Conservation (phyloP, 2,329 filamentous ascomycete species). For the Dendryphion nanum region DNA sequence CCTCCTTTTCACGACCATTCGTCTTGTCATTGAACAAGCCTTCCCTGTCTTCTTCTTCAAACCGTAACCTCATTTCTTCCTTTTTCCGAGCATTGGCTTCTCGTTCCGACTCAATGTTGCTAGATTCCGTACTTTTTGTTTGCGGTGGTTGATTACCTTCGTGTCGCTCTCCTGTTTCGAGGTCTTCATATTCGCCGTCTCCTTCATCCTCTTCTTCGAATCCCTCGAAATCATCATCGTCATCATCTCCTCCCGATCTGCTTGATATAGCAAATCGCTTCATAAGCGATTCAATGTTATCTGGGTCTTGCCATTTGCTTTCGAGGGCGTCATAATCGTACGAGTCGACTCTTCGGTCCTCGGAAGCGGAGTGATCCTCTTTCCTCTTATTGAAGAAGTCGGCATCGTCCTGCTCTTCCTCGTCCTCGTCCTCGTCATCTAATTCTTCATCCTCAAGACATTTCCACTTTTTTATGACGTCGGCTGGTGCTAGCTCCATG, state of each 20-base stretch:
- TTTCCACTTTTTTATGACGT: slow-evolving; percentile 78
- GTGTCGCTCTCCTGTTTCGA: slow-evolving; percentile 72
- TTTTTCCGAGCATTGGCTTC: slow-evolving; percentile 88
- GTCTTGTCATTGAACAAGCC: slow-evolving; percentile 90
- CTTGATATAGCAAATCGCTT: slow-evolving; percentile 76
- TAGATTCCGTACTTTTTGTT: slow-evolving; percentile 46
- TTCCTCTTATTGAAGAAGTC: slow-evolving; percentile 62
- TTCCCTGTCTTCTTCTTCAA: slow-evolving; percentile 97
- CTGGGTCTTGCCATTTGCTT: slow-evolving; percentile 78
- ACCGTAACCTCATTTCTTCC: slow-evolving; percentile 89
- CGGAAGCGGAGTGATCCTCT: slow-evolving; percentile 50
- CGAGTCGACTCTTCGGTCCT: slow-evolving; percentile 75
- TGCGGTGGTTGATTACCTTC: slow-evolving; percentile 36
- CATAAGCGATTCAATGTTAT: slow-evolving; percentile 72
- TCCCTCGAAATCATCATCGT: slow-evolving; percentile 43
- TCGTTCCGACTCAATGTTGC: slow-evolving; percentile 78
- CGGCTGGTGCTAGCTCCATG: slow-evolving; percentile 67
- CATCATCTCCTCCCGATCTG: slow-evolving; percentile 57
- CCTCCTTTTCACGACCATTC: slow-evolving; percentile 65
- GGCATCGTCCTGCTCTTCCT: slow-evolving; percentile 62
- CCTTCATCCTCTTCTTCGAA: slow-evolving; percentile 40
- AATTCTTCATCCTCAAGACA: slow-evolving; percentile 60
- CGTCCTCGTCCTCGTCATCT: slow-evolving; percentile 53
- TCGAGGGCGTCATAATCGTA: slow-evolving; percentile 81
- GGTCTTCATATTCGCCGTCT: slow-evolving; percentile 80